Evolutionary conservation across 106 monocot species (phyloP).

Genomic region (Dendrobium officinale): DNA sequence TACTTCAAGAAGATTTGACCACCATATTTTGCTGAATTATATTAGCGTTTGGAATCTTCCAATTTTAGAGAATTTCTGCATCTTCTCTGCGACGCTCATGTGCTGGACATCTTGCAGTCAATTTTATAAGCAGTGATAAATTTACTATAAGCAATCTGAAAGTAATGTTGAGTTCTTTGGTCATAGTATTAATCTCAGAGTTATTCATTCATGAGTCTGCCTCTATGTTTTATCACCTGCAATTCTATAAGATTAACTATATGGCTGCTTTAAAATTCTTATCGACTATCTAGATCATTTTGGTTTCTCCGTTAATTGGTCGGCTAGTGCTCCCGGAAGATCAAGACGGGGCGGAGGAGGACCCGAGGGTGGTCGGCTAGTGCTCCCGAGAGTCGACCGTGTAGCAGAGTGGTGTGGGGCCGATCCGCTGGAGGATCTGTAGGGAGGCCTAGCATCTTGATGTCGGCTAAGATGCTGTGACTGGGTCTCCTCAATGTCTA

Average conservation of each 20-base stretch:
- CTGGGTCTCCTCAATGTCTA: too few relatives aligned
- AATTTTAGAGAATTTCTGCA: background rate
- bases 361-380: too few relatives aligned
- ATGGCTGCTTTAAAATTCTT: background rate
- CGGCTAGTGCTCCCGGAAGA: too few relatives aligned
- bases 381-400: too few relatives aligned
- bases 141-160: background rate
- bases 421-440: too few relatives aligned
- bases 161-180: background rate
- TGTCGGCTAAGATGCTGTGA: too few relatives aligned
- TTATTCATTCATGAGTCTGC: background rate
- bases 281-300: background rate
- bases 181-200: background rate
- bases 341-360: too few relatives aligned
- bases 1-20: background rate
- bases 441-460: too few relatives aligned
- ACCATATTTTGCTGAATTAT: background rate
- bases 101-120: background rate
- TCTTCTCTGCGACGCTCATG: background rate
- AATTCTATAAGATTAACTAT: background rate
- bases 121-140: background rate
- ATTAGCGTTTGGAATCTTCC: background rate
- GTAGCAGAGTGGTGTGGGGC: too few relatives aligned
- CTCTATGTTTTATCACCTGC: background rate
- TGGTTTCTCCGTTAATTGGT: background rate